A percentile compares a stretch with the other conserved stretches of the same genome.
phyloP scores from a whole-genome alignment of 129 eudicot species.

The Flaveria ramosissima region DNA sequence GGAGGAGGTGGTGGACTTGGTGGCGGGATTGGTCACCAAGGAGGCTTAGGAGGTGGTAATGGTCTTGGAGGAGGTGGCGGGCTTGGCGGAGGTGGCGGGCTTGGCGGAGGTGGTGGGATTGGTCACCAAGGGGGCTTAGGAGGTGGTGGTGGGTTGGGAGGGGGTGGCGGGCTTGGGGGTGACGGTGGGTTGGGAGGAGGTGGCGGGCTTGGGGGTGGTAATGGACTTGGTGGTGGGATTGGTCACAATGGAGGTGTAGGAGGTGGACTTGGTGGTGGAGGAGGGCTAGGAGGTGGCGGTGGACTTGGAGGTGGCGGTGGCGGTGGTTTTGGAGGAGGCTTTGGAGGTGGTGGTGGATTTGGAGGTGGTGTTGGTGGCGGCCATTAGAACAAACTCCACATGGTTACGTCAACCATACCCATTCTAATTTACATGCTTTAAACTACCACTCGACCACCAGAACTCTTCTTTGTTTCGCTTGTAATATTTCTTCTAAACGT shows the following conservation, averaged over 20 bases:
- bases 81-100: not conserved
- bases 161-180: not conserved
- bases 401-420: not conserved
- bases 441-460: not conserved
- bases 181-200: slow-evolving; percentile 18
- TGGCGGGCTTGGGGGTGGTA: not conserved
- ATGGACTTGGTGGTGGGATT: not conserved
- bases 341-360: not conserved
- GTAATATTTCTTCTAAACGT: not conserved
- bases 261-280: not conserved
- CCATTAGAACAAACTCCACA: slow-evolving; percentile 7
- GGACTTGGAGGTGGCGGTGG: not conserved
- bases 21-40: not conserved
- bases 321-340: not conserved
- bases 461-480: not conserved
- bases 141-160: slow-evolving; percentile 23
- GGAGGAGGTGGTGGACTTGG: slow-evolving; percentile 26
- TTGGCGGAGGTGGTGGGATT: slow-evolving; percentile 4
- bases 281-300: not conserved
- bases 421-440: not conserved
- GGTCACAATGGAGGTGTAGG: not conserved
- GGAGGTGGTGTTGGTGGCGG: slow-evolving; percentile 22
- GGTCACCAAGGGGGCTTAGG: slow-evolving; percentile 25
- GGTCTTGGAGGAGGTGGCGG: slow-evolving; percentile 23
- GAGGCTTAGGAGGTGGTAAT: slow-evolving; percentile 8